Evolutionary conservation across 2,329 filamentous ascomycete species (phyloP).

Genomic region (Penicillium sp.): DNA sequence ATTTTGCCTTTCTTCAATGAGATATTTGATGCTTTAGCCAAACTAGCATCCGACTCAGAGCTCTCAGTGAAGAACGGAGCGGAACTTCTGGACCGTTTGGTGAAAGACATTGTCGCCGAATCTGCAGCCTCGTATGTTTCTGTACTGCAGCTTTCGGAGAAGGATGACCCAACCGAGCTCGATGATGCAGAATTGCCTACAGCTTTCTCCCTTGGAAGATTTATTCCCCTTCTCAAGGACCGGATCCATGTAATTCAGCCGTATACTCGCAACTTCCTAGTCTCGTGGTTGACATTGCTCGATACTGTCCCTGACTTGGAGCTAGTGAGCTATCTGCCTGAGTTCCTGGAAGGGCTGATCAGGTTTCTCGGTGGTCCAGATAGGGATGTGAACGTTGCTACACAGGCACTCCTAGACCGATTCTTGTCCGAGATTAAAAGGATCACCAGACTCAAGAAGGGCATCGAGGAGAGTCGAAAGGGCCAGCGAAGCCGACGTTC

Average conservation of each 20-base stretch:
- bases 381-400: slow-evolving; percentile 89
- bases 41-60: slow-evolving; percentile 95
- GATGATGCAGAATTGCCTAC: slow-evolving; percentile 61
- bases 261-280: slow-evolving; percentile 90
- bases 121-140: slow-evolving; percentile 94
- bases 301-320: slow-evolving; percentile 97
- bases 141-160: slow-evolving; percentile 66
- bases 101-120: slow-evolving; percentile 95
- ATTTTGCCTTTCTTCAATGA: slow-evolving; percentile 97
- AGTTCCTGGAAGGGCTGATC: slow-evolving; percentile 84
- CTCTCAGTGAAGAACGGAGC: slow-evolving; percentile 97
- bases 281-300: slow-evolving; percentile 90
- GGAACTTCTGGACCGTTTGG: slow-evolving; percentile 86
- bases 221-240: slow-evolving; percentile 91
- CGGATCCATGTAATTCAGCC: slow-evolving; percentile 92
- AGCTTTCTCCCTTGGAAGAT: slow-evolving; percentile 85
- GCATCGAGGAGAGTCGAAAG: slow-evolving; percentile 81
- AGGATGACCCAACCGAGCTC: slow-evolving; percentile 45
- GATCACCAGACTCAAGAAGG: slow-evolving; percentile 88
- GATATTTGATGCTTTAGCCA: slow-evolving; percentile 95
- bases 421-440: slow-evolving; percentile 93
- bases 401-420: slow-evolving; percentile 81
- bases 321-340: slow-evolving; percentile 85
- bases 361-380: slow-evolving; percentile 92
- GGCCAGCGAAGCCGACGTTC: slow-evolving; percentile 65